Conservation (phyloP, 2,329 filamentous ascomycete species). For the Colletotrichum orbiculare region DNA sequence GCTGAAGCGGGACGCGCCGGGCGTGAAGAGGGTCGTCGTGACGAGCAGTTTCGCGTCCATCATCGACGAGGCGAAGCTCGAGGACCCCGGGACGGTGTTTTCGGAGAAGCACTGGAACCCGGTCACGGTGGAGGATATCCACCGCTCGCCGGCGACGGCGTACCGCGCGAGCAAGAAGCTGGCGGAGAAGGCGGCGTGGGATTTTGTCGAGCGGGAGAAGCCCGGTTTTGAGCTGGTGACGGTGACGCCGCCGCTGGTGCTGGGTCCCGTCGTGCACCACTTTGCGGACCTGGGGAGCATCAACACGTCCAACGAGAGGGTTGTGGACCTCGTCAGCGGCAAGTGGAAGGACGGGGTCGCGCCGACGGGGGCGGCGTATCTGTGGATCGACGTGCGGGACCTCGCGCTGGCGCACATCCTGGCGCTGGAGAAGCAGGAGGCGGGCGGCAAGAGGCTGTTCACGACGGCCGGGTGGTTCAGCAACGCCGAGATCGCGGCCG, state of each 20-base stretch:
- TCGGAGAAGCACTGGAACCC: conserved; percentile 66
- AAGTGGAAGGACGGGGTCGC: conserved; percentile 59
- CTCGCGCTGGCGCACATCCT: conserved; percentile 63
- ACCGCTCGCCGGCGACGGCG: conserved; percentile 51
- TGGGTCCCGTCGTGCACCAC: conserved; percentile 37
- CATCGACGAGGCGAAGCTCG: conserved; percentile 50
- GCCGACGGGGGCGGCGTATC: conserved; percentile 50
- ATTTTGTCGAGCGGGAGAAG: conserved; percentile 56
- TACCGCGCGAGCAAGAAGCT: conserved; percentile 68
- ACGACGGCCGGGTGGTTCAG: conserved; percentile 58
- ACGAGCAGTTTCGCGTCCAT: conserved; percentile 68
- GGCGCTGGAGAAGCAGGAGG: conserved; percentile 60
- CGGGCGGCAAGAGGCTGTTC: conserved; percentile 63
- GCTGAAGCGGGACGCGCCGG: conserved; percentile 66
- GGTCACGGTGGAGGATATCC: conserved; percentile 57
- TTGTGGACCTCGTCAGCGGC: conserved; percentile 62
- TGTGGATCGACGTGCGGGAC: conserved; percentile 69
- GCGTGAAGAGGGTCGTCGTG: conserved; percentile 77
- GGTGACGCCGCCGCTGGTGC: conserved; percentile 65
- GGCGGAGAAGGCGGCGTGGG: conserved; percentile 65
- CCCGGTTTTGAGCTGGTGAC: conserved; percentile 63
- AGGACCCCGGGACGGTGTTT: conserved; percentile 54
- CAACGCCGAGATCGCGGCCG: conserved; percentile 57
- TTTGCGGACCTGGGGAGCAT: conserved; percentile 47
- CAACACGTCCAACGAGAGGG: conserved; percentile 65